Conservation (phyloP, 352 stramenopile genomes). For the Phytophthora pseudosyringae region DNA sequence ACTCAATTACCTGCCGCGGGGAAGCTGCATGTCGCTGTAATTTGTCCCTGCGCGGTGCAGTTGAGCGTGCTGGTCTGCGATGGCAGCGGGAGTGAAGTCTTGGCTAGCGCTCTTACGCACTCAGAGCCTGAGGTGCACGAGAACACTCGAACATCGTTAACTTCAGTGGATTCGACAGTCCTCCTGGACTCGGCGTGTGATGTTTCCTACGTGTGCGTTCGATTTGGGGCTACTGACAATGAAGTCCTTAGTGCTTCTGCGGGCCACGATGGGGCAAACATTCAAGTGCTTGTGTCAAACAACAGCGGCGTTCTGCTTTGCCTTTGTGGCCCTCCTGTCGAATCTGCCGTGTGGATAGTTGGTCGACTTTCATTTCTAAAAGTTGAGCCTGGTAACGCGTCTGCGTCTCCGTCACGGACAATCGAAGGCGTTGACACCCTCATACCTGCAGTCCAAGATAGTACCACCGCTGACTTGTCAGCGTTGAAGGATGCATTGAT, state of each 20-base stretch:
- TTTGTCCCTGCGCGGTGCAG: neutral
- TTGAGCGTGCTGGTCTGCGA: constrained; percentile 13
- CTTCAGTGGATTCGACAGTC: constrained; percentile 5
- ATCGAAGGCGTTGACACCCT: constrained; percentile 25
- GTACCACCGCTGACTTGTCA: neutral
- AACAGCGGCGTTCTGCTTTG: constrained; percentile 43
- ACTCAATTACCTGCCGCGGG: constrained; percentile 23
- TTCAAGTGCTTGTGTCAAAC: constrained; percentile 50
- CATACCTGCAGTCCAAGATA: constrained; percentile 5
- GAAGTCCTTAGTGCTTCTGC: neutral
- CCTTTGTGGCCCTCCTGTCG: constrained; percentile 33
- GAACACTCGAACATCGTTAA: neutral
- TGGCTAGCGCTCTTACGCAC: neutral
- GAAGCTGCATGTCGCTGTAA: constrained; percentile 21
- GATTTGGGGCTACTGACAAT: constrained; percentile 2
- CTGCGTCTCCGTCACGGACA: neutral
- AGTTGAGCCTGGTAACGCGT: neutral
- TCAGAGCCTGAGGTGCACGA: constrained; percentile 9
- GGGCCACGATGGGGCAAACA: constrained; percentile 5
- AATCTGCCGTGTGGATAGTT: constrained; percentile 44
- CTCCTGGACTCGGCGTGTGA: constrained; percentile 7
- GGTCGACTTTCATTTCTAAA: constrained; percentile 23
- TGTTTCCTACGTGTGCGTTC: constrained; percentile 28
- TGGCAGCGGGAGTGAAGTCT: constrained; percentile 8
- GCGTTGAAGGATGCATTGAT: constrained; percentile 4